phyloP scores from a whole-genome alignment of 306 rosid species.

The Cucumis cinereus region DNA sequence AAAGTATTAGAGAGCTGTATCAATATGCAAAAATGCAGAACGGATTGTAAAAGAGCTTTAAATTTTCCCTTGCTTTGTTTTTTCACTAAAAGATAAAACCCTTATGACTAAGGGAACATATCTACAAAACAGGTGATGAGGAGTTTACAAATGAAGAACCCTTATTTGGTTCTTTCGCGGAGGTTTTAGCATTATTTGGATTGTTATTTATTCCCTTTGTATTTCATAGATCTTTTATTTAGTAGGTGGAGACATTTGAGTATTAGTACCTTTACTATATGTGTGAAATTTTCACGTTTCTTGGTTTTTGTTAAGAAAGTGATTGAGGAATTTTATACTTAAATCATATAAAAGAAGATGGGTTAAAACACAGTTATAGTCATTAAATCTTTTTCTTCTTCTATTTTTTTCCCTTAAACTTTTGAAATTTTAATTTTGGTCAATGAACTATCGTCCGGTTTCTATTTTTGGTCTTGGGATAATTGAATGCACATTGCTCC shows the following conservation, averaged over 20 bases:
- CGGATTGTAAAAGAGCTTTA: neutral
- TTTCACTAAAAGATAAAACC: neutral
- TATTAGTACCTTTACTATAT: too few species aligned
- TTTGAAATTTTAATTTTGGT: neutral
- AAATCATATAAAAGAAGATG: neutral
- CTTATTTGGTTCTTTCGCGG: too few species aligned
- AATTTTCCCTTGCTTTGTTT: neutral
- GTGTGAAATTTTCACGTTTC: too few species aligned
- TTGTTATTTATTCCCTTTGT: too few species aligned
- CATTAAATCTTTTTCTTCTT: neutral
- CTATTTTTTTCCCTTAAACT: neutral
- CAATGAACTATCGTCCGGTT: neutral
- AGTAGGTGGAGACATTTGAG: too few species aligned
- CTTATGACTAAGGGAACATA: neutral
- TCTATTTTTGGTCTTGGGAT: neutral
- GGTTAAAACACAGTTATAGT: neutral
- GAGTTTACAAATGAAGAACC: too few species aligned
- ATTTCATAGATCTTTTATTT: too few species aligned
- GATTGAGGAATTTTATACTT: neutral
- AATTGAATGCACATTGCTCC: slow-evolving; percentile 1
- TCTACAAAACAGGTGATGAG: neutral
- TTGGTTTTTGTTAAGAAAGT: neutral
- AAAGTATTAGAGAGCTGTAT: too few species aligned
- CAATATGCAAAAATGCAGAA: neutral
- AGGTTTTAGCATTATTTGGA: too few species aligned